A percentile compares a stretch with the other conserved stretches of the same genome.
Conservation (phyloP, 169 alveolate genomes). For the Babesia ovis region DNA sequence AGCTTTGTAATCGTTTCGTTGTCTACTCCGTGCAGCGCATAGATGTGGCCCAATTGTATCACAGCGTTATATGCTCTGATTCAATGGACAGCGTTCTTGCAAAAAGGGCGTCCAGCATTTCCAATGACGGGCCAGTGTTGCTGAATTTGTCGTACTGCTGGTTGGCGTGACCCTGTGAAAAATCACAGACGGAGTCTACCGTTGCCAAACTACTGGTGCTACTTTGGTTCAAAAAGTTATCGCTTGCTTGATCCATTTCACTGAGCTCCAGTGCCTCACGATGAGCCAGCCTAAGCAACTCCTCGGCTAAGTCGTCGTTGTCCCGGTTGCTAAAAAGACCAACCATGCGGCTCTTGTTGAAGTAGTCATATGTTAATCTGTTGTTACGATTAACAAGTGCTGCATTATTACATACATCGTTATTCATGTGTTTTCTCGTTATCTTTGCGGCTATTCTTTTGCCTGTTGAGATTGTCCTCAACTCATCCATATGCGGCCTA, state of each 20-base stretch:
- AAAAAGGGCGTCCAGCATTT: constrained; percentile 2
- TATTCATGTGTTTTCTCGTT: constrained; percentile 57
- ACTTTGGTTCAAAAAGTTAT: background rate
- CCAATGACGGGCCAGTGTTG: background rate
- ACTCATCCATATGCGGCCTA: constrained; percentile 74
- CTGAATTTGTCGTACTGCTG: background rate
- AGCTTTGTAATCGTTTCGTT: no score
- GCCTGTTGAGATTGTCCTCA: constrained; percentile 73
- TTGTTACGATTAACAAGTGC: background rate
- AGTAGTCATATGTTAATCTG: background rate
- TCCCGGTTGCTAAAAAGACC: background rate
- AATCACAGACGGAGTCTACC: background rate
- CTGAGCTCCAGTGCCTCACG: background rate
- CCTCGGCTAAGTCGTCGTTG: background rate
- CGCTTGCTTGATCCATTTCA: background rate
- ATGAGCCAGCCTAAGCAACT: background rate
- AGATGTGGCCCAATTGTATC: background rate
- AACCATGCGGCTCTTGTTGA: background rate
- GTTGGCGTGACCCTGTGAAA: background rate
- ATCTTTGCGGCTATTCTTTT: constrained; percentile 80
- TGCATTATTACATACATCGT: background rate
- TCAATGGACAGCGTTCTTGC: background rate
- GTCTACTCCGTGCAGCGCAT: no score
- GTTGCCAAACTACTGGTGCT: background rate
- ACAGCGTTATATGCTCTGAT: background rate